These are phyloP conservation scores for Hygrocybe punicea DNA, from an alignment of 768 basidiomycete genomes.

Conservation along the genomic window DNA sequence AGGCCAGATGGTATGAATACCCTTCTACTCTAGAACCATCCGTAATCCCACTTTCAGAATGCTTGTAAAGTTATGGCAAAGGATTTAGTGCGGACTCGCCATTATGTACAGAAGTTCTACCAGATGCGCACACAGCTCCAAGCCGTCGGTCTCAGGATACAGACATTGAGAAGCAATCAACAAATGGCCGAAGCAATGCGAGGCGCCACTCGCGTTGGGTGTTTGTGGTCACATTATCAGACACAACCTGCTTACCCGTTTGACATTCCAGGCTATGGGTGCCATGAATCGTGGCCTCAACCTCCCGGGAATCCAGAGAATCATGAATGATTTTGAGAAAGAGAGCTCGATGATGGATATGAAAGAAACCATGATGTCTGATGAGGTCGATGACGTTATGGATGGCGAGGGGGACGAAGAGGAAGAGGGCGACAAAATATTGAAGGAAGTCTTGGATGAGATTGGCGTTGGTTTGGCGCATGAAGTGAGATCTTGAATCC, in stretches of 20 bases:
- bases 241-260: slow-evolving; percentile 8
- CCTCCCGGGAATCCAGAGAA: slow-evolving; percentile 88
- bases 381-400: slow-evolving; percentile 96
- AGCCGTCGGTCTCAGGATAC: slow-evolving; percentile 91
- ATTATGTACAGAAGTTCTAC: slow-evolving; percentile 97
- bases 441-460: slow-evolving; percentile 95
- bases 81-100: slow-evolving; percentile 92
- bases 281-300: slow-evolving; percentile 97
- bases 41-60: slow-evolving; percentile 52
- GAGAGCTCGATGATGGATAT: slow-evolving; percentile 99
- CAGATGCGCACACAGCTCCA: slow-evolving; percentile 99
- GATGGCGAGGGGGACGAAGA: slow-evolving; percentile 98
- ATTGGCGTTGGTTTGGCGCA: slow-evolving; percentile 92
- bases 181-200: slow-evolving; percentile 99
- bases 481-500: slow-evolving; percentile 45
- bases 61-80: slow-evolving; percentile 99
- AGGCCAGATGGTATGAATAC: slow-evolving; percentile 75
- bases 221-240: slow-evolving; percentile 13
- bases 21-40: slow-evolving; percentile 7
- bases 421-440: slow-evolving; percentile 90
- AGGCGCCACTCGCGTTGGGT: slow-evolving; percentile 90
- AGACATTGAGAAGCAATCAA: slow-evolving; percentile 93
- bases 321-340: slow-evolving; percentile 97
- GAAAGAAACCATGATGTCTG: slow-evolving; percentile 99
- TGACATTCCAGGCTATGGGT: slow-evolving; percentile 80